Conservation (phyloP, 352 stramenopile genomes). For the Globisporangium echinulatum region DNA sequence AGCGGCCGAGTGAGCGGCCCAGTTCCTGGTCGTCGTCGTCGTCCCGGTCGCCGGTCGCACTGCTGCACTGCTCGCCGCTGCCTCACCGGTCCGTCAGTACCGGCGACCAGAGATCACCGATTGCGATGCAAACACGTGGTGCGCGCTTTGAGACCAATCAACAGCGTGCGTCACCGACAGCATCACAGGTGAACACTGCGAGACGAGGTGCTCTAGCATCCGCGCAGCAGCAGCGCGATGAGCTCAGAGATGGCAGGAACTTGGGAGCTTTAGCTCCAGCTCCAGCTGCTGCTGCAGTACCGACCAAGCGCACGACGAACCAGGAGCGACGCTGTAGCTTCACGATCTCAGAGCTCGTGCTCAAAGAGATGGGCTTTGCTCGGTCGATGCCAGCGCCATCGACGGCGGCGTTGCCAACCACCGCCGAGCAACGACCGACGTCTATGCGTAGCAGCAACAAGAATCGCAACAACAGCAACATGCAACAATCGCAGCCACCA, state of each 20-base stretch:
- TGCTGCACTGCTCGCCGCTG: not conserved
- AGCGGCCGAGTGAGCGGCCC: constrained; percentile 19
- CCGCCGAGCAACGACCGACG: not conserved
- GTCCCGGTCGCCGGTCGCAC: not conserved
- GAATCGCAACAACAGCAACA: not conserved
- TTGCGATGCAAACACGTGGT: not conserved
- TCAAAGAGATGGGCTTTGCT: constrained; percentile 41
- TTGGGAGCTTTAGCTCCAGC: too few relatives aligned
- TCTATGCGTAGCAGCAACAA: not conserved
- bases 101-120: not conserved
- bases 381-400: constrained; percentile 20
- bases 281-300: not conserved
- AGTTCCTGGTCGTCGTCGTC: constrained; percentile 14
- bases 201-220: not conserved
- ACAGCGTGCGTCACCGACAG: not conserved
- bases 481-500: not conserved
- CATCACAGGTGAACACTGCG: not conserved
- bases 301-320: constrained; percentile 15
- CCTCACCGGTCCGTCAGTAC: not conserved
- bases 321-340: constrained; percentile 59
- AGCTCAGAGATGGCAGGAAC: not conserved
- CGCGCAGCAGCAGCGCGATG: not conserved
- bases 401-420: constrained; percentile 6
- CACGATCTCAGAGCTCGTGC: constrained; percentile 40
- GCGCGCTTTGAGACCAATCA: too few relatives aligned